Evolutionary conservation across 2,329 filamentous ascomycete genomes (phyloP), one percentile per base, ranked within the genome.

Genomic region (Exserohilum turcica): DNA sequence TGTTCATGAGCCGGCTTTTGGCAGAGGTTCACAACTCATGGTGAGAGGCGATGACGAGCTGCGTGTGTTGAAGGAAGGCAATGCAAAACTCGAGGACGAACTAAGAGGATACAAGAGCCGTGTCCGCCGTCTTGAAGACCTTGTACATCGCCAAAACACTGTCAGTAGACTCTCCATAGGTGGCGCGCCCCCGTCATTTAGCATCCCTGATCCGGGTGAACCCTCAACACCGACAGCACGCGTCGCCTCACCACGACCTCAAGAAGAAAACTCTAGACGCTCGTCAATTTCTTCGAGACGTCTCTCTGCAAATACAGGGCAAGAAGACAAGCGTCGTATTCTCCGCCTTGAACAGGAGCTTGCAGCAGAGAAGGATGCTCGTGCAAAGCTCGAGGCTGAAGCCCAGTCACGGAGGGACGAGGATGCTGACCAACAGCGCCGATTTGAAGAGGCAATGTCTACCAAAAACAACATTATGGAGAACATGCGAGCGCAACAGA

Each of bases 381-480:
- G 86, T 0, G 80, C 84, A 9, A 80, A 78, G 4, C 76, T 94
- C 9, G 87, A 93, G 60, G 88, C 86, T 63, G 90, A 95, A 56
- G 82, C 89, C 3, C 80, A 83, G 47, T 76, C 79, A 2, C 82
- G 82, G 45, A 79, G 72, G 60, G 67, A 72, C 27, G 83, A 81
- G 61, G 84, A 84, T 69, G 83, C 79, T 63, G 82, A 85, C 64
- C 84, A 84, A 68, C 87, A 83, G 77, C 84, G 79, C 66, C 87
- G 87, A 65, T 84, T 96, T 56, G 86, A 94, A 59, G 93, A 97
- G 73, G 90, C 86, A 5, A 91, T 94, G 64, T 92, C 91, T 2
- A 97, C 90, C 1, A 99, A 99, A 74, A 89, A 90, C 64, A 94
- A 97, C 73, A 84, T 99, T 8, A 86, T 99, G 76, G 88, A 91